These are phyloP conservation scores for Mycena sp. DNA, from an alignment of 1,284 basidiomycete genomes.

Conservation along the genomic window DNA sequence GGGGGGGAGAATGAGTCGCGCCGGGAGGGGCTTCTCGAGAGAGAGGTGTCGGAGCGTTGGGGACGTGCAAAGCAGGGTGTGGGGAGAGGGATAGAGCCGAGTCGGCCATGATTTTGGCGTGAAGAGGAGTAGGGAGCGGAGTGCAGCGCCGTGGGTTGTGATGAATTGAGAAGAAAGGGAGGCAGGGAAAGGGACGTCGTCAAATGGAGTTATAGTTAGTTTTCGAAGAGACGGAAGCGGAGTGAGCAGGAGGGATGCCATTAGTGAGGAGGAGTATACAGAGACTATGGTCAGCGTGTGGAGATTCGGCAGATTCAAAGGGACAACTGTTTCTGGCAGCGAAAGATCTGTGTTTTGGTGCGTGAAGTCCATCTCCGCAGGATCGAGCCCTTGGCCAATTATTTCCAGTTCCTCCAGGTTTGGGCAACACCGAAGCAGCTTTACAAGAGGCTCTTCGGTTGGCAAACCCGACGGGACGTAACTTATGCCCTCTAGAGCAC, in stretches of 20 bases:
- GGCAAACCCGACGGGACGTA: constrained; percentile 50
- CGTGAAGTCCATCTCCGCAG: constrained; percentile 53
- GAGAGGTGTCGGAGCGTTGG: constrained; percentile 72
- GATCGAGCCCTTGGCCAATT: constrained; percentile 65
- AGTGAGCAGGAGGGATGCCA: constrained; percentile 67
- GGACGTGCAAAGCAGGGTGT: constrained; percentile 59
- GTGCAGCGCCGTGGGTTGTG: constrained; percentile 63
- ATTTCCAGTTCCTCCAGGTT: constrained; percentile 76
- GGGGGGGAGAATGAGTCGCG: constrained; percentile 46
- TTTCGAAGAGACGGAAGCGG: constrained; percentile 73
- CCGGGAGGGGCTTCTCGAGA: constrained; percentile 70
- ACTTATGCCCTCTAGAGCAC: constrained; percentile 69
- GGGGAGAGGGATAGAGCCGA: constrained; percentile 65
- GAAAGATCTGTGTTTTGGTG: constrained; percentile 34
- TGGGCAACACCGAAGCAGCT: constrained; percentile 63
- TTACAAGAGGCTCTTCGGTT: constrained; percentile 59
- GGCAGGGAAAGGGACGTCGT: constrained; percentile 58
- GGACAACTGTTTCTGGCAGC: constrained; percentile 44
- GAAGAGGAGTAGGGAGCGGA: constrained; percentile 73
- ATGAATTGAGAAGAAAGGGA: constrained; percentile 73
- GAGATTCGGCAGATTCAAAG: constrained; percentile 66
- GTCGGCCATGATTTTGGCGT: constrained; percentile 80
- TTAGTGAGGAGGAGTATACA: constrained; percentile 71
- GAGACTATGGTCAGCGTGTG: constrained; percentile 73
- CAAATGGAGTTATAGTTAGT: constrained; percentile 79